A percentile compares a stretch with the other conserved stretches of the same genome.
phyloP scores from a whole-genome alignment of 352 stramenopile species.

The Phytophthora nicotianae region DNA sequence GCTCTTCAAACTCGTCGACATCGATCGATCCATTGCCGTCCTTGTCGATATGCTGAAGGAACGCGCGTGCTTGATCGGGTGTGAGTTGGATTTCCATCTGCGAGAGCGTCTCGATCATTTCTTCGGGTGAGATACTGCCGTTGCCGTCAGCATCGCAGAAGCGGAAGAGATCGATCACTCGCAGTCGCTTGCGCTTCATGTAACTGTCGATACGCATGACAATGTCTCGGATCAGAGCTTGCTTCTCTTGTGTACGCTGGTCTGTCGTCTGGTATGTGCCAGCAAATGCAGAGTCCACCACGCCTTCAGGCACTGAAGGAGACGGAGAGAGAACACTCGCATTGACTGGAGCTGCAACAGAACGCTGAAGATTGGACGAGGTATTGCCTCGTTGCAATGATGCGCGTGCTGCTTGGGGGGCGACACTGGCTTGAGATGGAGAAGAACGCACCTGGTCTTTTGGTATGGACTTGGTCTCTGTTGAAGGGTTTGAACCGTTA shows the following conservation, averaged over 20 bases:
- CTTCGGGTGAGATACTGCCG: slow-evolving; percentile 74
- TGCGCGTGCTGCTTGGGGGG: background rate
- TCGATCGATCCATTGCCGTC: slow-evolving; percentile 86
- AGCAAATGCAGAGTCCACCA: slow-evolving; percentile 50
- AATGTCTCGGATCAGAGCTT: slow-evolving; percentile 74
- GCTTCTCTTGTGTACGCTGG: slow-evolving; percentile 68
- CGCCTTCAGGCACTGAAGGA: slow-evolving; percentile 8
- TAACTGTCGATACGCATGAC: slow-evolving; percentile 83
- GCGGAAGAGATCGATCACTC: slow-evolving; percentile 86
- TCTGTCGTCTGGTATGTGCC: slow-evolving; percentile 70
- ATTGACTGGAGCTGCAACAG: background rate
- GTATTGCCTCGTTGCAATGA: slow-evolving; percentile 28
- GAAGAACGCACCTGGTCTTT: slow-evolving; percentile 20
- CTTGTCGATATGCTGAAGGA: slow-evolving; percentile 83
- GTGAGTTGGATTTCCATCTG: slow-evolving; percentile 87
- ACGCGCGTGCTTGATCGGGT: slow-evolving; percentile 62
- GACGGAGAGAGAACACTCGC: slow-evolving; percentile 9
- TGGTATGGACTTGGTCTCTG: slow-evolving; percentile 8
- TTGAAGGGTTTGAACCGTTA: slow-evolving; percentile 9
- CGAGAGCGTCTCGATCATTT: slow-evolving; percentile 85
- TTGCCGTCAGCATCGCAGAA: slow-evolving; percentile 85
- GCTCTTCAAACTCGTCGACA: slow-evolving; percentile 85
- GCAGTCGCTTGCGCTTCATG: slow-evolving; percentile 85
- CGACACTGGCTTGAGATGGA: too few relatives aligned
- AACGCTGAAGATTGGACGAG: slow-evolving; percentile 10